Conservation (phyloP, 352 stramenopile genomes). For the Pythium folliculosum region DNA sequence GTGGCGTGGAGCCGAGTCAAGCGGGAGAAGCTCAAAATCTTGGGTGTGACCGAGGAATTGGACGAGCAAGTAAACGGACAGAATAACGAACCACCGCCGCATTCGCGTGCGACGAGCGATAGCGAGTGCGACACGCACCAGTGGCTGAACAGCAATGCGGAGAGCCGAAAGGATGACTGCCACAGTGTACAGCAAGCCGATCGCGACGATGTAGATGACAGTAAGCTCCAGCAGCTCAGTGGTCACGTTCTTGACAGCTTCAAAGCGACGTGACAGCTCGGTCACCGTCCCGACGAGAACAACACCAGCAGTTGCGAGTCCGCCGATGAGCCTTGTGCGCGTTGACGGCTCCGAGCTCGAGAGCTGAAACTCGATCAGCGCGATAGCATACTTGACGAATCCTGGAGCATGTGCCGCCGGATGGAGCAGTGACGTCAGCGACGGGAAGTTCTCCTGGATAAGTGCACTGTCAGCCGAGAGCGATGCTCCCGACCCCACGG, state of each 20-base stretch:
- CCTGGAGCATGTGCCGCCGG: constrained; percentile 45
- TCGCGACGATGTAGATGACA: constrained; percentile 52
- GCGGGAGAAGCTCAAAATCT: constrained; percentile 30
- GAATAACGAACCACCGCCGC: constrained; percentile 53
- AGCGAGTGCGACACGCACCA: constrained; percentile 24
- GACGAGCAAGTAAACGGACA: constrained; percentile 39
- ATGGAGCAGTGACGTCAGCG: constrained; percentile 64
- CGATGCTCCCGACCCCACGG: constrained; percentile 11
- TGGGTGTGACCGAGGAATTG: constrained; percentile 43
- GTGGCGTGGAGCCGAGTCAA: constrained; percentile 39
- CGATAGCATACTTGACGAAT: constrained; percentile 32
- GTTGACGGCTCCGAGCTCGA: not conserved
- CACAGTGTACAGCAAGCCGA: constrained; percentile 59
- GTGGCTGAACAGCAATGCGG: constrained; percentile 39
- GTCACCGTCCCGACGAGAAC: constrained; percentile 13
- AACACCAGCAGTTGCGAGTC: constrained; percentile 9
- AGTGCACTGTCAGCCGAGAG: not conserved
- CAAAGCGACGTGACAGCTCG: constrained; percentile 20
- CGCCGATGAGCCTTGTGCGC: constrained; percentile 18
- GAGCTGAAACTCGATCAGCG: constrained; percentile 14
- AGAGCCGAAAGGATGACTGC: constrained; percentile 41
- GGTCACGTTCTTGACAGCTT: constrained; percentile 1
- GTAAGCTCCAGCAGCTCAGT: constrained; percentile 31
- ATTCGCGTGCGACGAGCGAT: constrained; percentile 26
- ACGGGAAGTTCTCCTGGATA: constrained; percentile 40